Evolutionary conservation across 2,329 filamentous ascomycete species (phyloP).

Genomic region (Dothidotthia symphoricarpi): DNA sequence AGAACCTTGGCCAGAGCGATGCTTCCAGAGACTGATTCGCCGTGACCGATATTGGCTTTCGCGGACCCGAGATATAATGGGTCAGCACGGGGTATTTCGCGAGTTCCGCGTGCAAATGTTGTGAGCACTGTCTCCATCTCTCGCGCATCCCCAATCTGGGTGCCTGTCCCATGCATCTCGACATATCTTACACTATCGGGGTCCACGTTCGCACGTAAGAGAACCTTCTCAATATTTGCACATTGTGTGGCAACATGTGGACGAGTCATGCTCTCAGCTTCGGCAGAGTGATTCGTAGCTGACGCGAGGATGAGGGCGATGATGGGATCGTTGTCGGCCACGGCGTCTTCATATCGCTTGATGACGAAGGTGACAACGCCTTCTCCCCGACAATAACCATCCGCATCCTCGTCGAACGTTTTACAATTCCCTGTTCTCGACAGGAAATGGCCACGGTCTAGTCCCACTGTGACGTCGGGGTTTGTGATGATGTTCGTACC

Average conservation of each 20-base stretch:
- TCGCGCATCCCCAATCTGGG: slow-evolving; percentile 28
- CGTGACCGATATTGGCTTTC: slow-evolving; percentile 40
- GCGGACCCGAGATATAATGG: slow-evolving; percentile 29
- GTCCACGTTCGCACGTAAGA: slow-evolving; percentile 37
- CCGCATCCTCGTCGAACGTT: slow-evolving; percentile 32
- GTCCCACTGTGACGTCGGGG: slow-evolving; percentile 32
- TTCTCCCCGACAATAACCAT: slow-evolving; percentile 38
- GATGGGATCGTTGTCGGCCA: slow-evolving; percentile 34
- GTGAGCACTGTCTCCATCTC: slow-evolving; percentile 26
- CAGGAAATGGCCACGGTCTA: slow-evolving; percentile 25
- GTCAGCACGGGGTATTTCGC: slow-evolving; percentile 1
- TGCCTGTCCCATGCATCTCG: slow-evolving; percentile 37
- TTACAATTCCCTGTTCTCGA: slow-evolving; percentile 25
- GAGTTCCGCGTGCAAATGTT: slow-evolving; percentile 11
- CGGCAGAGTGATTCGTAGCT: slow-evolving; percentile 36
- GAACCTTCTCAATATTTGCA: slow-evolving; percentile 14
- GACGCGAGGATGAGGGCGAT: slow-evolving; percentile 32
- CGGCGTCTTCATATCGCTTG: slow-evolving; percentile 37
- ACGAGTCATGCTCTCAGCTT: slow-evolving; percentile 33
- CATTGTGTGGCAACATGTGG: slow-evolving; percentile 26
- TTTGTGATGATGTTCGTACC: slow-evolving; percentile 28
- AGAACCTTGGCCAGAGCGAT: slow-evolving; percentile 37
- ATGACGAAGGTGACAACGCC: slow-evolving; percentile 31
- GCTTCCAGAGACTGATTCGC: slow-evolving; percentile 36
- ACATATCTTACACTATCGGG: slow-evolving; percentile 32